Conservation (phyloP, 306 rosid genomes). For the Quercus mongolica region DNA sequence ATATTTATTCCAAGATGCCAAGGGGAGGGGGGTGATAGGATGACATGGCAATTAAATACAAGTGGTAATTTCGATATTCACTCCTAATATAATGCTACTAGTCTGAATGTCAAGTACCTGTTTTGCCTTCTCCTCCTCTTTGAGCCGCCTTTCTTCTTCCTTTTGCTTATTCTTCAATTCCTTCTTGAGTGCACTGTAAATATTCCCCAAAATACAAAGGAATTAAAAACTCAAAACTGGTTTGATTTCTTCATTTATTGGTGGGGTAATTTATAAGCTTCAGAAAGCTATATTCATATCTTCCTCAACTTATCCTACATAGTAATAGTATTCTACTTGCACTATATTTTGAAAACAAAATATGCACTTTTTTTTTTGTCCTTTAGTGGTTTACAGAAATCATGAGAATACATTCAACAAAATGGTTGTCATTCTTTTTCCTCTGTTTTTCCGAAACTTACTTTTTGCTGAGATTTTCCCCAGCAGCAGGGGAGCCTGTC, state of each 20-base stretch:
- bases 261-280: background rate
- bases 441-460: conserved; percentile 6
- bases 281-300: background rate
- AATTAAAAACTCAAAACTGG: background rate
- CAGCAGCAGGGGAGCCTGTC: conserved; percentile 16
- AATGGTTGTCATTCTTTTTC: background rate
- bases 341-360: background rate
- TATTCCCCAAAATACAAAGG: background rate
- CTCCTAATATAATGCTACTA: no score
- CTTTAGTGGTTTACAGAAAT: no score
- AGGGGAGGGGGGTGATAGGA: no score
- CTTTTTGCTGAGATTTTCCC: conserved; percentile 45
- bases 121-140: conserved; percentile 75
- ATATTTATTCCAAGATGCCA: no score
- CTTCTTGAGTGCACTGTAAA: conserved; percentile 67
- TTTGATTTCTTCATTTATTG: background rate
- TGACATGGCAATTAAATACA: no score
- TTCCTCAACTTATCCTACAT: background rate
- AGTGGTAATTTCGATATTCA: no score
- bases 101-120: conserved; percentile 30
- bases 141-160: conserved; percentile 69
- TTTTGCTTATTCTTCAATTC: conserved; percentile 62
- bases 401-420: no score
- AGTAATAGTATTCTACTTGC: background rate
- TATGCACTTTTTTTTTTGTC: no score